A percentile compares a stretch with the other conserved stretches of the same genome.
Evolutionary conservation across 176 grass and related monocot genomes (phyloP).

Genomic region (Bromus sterilis): DNA sequence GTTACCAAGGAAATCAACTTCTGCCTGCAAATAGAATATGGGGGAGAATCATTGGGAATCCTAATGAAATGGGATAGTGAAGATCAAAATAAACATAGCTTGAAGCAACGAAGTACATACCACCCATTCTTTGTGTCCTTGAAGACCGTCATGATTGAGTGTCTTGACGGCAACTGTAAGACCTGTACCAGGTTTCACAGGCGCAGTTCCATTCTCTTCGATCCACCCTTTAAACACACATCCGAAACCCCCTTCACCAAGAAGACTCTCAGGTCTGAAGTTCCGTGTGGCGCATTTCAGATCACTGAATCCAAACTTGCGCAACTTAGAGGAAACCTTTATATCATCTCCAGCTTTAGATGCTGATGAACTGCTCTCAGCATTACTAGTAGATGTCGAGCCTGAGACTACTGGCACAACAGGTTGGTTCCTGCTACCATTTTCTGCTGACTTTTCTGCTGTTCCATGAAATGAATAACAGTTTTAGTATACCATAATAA

Average conservation of each 20-base stretch:
- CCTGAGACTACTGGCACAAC: slow-evolving; percentile 61
- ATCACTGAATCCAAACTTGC: slow-evolving; percentile 78
- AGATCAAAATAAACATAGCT: slow-evolving; percentile 5
- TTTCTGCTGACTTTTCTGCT: slow-evolving; percentile 69
- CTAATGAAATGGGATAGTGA: neutral
- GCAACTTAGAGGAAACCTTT: slow-evolving; percentile 71
- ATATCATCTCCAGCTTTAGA: slow-evolving; percentile 71
- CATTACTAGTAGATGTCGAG: slow-evolving; percentile 68
- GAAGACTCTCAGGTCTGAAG: slow-evolving; percentile 76
- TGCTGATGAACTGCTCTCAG: slow-evolving; percentile 73
- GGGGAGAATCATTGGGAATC: neutral
- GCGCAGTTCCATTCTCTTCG: slow-evolving; percentile 81
- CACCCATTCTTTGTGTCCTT: slow-evolving; percentile 94
- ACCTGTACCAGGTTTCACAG: slow-evolving; percentile 81
- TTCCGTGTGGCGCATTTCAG: slow-evolving; percentile 78
- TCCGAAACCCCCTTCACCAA: slow-evolving; percentile 82
- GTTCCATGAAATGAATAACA: slow-evolving; percentile 34
- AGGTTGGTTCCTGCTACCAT: slow-evolving; percentile 75
- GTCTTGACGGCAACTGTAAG: slow-evolving; percentile 95
- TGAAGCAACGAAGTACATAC: slow-evolving; percentile 31
- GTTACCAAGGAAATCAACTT: slow-evolving; percentile 86
- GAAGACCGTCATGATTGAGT: slow-evolving; percentile 85
- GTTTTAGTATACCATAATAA: neutral
- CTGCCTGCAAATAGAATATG: slow-evolving; percentile 42
- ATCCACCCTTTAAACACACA: slow-evolving; percentile 96